Base-by-base conservation (phyloP, 805 yeast species). In the Millerozyma acaciae region DNA sequence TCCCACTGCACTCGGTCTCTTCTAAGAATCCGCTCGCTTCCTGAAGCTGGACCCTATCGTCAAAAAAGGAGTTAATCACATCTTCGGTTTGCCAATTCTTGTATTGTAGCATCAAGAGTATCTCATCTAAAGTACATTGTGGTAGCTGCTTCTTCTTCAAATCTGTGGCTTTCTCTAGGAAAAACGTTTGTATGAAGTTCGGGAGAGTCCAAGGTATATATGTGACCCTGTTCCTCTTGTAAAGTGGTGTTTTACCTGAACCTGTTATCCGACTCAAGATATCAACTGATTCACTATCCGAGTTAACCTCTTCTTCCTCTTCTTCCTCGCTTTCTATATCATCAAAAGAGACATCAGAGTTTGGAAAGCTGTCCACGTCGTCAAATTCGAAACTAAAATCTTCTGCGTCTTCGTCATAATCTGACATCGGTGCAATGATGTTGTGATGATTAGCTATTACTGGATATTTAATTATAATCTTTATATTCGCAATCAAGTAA, bases 11-110 rank as follows among this genome's bases (percentile, higher is more conserved):
- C 16, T 8, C 13, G 16, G 7, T 25, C 13, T 10, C 33, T 14
- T 28, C 20, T 3, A 45, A 44, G 9, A 64, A 34, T 2, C 70
- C 71, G 34, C 62, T 48, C 1, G 41, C 43, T n/a, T 40, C 37
- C 13, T 48, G 48, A 14, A 65, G 48, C 21, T 43, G 33, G 9
- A 37, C 39, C 37, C 47, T 38, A 40, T 62, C 44, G 30, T 62
- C 68, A 42, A 53, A 65, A 46, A 41, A 66, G 23, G 48, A 55
- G 40, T 64, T 55, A 10, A 63, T 51, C 18, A 62, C 63, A 30
- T 60, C 65, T 17, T 65, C 68, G 16, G 49, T 45, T 42, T 57
- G 68, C 73, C 73, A 66, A 33, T 51, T 53, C 35, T 56, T 57
- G 34, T 43, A 39, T 22, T 65, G 70, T 13, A 64, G 53, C 57